Base-by-base conservation (phyloP, 257 asterid genomes). In the Plantago elongata region DNA sequence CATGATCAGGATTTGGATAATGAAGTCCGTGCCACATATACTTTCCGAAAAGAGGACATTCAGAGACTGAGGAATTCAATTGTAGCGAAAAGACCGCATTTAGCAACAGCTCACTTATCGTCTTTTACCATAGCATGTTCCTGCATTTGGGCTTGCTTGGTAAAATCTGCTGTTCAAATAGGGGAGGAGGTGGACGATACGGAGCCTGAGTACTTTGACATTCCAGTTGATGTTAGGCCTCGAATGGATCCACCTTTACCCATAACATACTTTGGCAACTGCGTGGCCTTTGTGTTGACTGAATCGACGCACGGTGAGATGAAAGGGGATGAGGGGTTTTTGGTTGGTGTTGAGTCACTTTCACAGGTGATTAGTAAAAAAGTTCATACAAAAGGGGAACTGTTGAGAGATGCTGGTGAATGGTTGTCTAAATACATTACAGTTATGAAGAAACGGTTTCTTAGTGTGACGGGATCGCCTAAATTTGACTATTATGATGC, bases 201-300 rank as follows among this genome's bases (percentile, higher is more conserved):
- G 6, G 83, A 76, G 51, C 40, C 55, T 1, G 83, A 80, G 62
- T 54, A 9, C 50, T 83, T 83, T 51, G 43, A 43, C 10, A 71
- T 62, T 16, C 49, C 34, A 1, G 84, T 49, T 2, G 80, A 83
- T 51, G 70, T 70, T 37, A 60, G 86, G 46, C 15, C 62, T 0
- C 54, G 65, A 11, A 42, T 74, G 43, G 44, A 75, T 12, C 85
- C 80, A 13, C 79, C 88, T 3, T 9, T 72, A 38, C 89, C 83
- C 0, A 59, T 44, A 1, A 62, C 56, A n/a, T 82, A 82, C 57
- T 79, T 67, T 5, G 85, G 80, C 4, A 82, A 82, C 47, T 70
- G 80, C 57, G 2, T 79, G 14, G 68, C 60, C 0, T 40, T 16
- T 3, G 51, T 34, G 9, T 4, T 12, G 8, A 59, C 65, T 0